These are phyloP conservation scores for Coemansia sp. DNA, from an alignment of 192 early-diverging fungal species.

Conservation along the genomic window DNA sequence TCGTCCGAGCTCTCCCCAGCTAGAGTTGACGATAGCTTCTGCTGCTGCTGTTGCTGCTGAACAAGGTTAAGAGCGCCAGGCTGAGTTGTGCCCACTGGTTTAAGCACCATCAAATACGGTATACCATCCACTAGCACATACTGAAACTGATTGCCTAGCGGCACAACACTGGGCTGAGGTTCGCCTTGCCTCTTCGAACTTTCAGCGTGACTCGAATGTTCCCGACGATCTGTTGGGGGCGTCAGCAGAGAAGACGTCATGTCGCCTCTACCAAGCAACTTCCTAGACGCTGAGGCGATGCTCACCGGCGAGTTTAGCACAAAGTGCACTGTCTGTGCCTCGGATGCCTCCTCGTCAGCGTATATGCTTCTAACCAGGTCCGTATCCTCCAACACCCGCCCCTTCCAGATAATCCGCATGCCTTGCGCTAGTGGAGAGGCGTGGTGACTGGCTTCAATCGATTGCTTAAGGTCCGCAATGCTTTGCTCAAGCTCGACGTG, in stretches of 20 bases:
- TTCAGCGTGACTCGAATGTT: neutral
- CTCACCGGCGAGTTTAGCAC: constrained; percentile 22
- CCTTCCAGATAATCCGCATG: constrained; percentile 56
- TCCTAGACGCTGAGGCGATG: neutral
- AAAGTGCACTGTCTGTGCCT: constrained; percentile 41
- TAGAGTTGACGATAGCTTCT: neutral
- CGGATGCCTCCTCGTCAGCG: neutral
- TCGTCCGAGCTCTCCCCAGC: neutral
- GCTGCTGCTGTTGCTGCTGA: constrained; percentile 1
- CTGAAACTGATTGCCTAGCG: constrained; percentile 45
- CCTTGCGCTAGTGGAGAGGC: constrained; percentile 30
- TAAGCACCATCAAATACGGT: constrained; percentile 38
- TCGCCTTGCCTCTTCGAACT: neutral
- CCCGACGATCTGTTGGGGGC: neutral
- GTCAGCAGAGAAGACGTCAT: neutral
- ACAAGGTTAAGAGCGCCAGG: neutral
- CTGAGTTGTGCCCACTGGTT: neutral
- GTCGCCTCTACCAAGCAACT: neutral
- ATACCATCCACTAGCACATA: constrained; percentile 49
- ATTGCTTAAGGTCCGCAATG: constrained; percentile 32
- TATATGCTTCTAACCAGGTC: constrained; percentile 14
- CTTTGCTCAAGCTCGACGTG: constrained; percentile 13
- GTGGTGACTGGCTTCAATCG: constrained; percentile 35
- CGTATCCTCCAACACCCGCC: constrained; percentile 34
- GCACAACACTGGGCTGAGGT: constrained; percentile 13